phyloP scores from a whole-genome alignment of 2,329 filamentous ascomycete species.

The Cladosporium sp. region DNA sequence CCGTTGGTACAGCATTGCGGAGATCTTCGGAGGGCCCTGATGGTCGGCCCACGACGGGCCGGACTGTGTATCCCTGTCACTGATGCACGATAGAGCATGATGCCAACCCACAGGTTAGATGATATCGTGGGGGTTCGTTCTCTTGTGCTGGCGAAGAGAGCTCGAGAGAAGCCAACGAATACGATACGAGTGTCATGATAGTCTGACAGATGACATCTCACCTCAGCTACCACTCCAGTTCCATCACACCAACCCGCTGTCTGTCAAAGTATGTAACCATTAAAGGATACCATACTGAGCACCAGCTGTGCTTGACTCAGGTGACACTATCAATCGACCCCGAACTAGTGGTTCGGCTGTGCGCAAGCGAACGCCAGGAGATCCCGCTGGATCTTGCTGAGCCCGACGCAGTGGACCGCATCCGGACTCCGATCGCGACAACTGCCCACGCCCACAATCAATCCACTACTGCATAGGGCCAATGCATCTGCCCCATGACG shows the following conservation, averaged over 20 bases:
- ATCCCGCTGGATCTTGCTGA: constrained; percentile 8
- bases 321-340: constrained; percentile 11
- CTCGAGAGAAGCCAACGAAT: neutral
- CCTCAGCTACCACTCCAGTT: neutral
- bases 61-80: neutral
- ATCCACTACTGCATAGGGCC: constrained; percentile 5
- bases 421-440: constrained; percentile 19
- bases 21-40: constrained; percentile 7
- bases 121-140: constrained; percentile 4
- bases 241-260: neutral
- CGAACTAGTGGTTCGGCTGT: constrained; percentile 17
- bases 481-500: constrained; percentile 10
- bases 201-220: neutral
- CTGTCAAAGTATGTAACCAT: neutral
- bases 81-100: neutral
- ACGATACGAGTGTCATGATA: neutral
- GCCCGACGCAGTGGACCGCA: constrained; percentile 20
- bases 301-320: neutral
- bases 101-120: neutral
- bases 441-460: constrained; percentile 11
- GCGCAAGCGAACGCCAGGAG: constrained; percentile 20
- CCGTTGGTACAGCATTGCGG: constrained; percentile 2
- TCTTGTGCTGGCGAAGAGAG: neutral
- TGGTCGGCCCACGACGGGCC: neutral
- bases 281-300: neutral